Evolutionary conservation across 257 asterid genomes (phyloP), one percentile per base, ranked within the genome.

Genomic region (Nicotiana paniculata): DNA sequence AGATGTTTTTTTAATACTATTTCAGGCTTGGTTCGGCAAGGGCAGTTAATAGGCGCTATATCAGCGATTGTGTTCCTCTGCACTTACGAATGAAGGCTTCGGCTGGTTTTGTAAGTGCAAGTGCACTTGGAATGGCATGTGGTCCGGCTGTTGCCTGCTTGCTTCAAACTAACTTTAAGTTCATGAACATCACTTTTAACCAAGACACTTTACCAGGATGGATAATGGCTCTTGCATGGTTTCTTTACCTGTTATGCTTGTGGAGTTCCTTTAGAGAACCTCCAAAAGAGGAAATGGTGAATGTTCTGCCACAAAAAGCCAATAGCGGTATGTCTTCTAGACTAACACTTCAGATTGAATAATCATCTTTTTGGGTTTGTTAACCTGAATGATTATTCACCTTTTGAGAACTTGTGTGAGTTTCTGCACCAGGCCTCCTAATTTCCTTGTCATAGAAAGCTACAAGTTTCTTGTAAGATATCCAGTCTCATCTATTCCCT

Each of bases 71-170:
- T 69, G 99, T 96, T 81, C 99, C 99, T 37, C 93, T 90, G 70
- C 95, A 90, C 86, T 86, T 88, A 84, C 95, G 98, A 32, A 90
- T 96, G 99, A 93, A 94, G 85, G 99, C 98, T 69, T 96, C 99
- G 12, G 99, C 98, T 55, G 98, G 93, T 82, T 96, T 96, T 79
- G 99, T 96, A 82, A 96, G 98, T 88, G 99, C 98, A 43, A 94
- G 98, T 89, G 99, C 99, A 81, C 92, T 96, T 80, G 99, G 99
- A 88, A 96, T 96, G 99, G 99, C 99, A 43, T 92, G 97, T 89
- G 99, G 98, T 43, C 99, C 99, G 13, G 99, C 98, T 83, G 88
- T 96, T 35, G 99, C 98, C 18, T 97, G 98, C 46, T 81, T 96
- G 65, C 97, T 96, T 77, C 98, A 96, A 84, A 89, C 88, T 24